phyloP scores from a whole-genome alignment of 345 rosid genomes.

The Eucalyptus erythrocorys region DNA sequence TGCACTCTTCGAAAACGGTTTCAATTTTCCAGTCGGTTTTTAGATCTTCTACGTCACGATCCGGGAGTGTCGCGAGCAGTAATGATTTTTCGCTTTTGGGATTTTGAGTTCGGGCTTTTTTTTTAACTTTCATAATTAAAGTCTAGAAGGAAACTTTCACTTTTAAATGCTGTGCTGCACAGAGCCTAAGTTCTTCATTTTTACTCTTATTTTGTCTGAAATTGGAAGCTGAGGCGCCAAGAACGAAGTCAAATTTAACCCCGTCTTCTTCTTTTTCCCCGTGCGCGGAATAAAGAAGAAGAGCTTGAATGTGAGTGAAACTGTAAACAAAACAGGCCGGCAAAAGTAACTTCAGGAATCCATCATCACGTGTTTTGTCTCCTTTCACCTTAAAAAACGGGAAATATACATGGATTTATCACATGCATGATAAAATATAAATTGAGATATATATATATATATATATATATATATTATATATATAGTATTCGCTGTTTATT shows the following conservation, averaged over 20 bases:
- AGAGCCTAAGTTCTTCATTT: not conserved
- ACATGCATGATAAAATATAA: not conserved
- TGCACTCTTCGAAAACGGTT: not conserved
- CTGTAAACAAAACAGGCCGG: not conserved
- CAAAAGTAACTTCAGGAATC: not conserved
- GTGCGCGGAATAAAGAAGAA: not conserved
- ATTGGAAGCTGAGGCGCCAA: not conserved
- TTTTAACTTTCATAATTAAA: not conserved
- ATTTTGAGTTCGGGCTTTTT: not conserved
- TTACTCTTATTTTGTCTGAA: not conserved
- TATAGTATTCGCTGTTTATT: not conserved
- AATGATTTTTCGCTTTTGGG: not conserved
- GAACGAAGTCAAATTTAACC: not conserved
- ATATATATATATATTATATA: too few relatives aligned
- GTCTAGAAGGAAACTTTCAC: not conserved
- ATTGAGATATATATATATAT: not conserved
- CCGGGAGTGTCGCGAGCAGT: accelerated
- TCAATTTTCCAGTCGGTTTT: not conserved
- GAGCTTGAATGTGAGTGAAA: not conserved
- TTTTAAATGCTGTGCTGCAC: not conserved
- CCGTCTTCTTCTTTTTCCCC: not conserved
- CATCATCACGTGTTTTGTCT: not conserved
- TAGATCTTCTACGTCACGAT: not conserved
- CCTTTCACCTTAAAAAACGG: not conserved
- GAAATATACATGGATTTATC: not conserved